Evolutionary conservation across 148 eudicot genomes (phyloP).

Genomic region (Gaultheria prostrata): DNA sequence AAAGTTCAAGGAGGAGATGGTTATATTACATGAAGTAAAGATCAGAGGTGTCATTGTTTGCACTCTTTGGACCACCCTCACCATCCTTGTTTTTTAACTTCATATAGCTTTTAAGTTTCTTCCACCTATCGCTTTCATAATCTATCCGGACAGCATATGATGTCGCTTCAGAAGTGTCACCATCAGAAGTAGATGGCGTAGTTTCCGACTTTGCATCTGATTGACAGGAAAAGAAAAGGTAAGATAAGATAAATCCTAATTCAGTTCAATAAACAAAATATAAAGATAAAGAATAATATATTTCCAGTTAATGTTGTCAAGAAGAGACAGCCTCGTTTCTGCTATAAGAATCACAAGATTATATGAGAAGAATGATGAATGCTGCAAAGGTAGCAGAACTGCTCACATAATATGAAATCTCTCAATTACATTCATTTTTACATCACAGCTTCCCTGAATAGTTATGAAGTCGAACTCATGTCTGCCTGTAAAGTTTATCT

Average conservation of each 20-base stretch:
- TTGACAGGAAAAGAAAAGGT: conserved; percentile 1
- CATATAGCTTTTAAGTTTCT: conserved; percentile 25
- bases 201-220: conserved; percentile 37
- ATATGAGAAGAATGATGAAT: not conserved
- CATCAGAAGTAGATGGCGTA: conserved; percentile 25
- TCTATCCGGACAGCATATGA: conserved; percentile 12
- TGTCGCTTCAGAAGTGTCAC: conserved; percentile 19
- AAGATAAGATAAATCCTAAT: not conserved
- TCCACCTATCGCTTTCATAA: conserved; percentile 1
- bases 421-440: not conserved
- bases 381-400: not conserved
- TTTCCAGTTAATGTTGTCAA: not conserved
- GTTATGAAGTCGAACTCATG: not conserved
- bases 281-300: not conserved
- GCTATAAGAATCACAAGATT: not conserved
- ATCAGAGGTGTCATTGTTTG: conserved; percentile 42
- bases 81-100: conserved; percentile 15
- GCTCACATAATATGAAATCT: not conserved
- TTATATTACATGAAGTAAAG: conserved; percentile 58
- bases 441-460: not conserved
- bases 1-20: not conserved
- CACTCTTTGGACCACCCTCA: conserved; percentile 20
- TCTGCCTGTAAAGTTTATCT: not conserved
- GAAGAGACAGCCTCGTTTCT: not conserved
- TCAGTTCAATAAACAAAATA: not conserved